Evolutionary conservation across 2,329 filamentous ascomycete species (phyloP), one percentile per base, ranked within the genome.

Genomic region (Aspergillus flavus): DNA sequence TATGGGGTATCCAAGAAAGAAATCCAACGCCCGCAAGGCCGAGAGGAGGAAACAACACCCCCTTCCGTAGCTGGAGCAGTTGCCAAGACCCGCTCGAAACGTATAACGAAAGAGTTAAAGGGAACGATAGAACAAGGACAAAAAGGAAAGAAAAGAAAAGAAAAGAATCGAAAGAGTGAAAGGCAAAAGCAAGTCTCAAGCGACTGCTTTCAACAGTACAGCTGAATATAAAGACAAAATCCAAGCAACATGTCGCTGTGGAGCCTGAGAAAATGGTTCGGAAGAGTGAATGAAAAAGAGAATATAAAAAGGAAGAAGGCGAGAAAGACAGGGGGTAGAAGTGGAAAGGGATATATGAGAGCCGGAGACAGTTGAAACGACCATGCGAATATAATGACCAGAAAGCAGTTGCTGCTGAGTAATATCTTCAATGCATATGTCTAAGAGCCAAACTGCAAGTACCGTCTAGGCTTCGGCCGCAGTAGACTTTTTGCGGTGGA

Each of bases 401-500:
- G 23, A 28, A 48, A 28, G 11, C 5, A 14, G 12, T 28, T 19
- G 45, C 23, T 19, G 12, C n/a, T 16, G 7, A 26, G 26, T 11
- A 6, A 16, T 5, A 23, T 32, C 30, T 1, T 21, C 30, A 36
- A 36, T 36, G 52, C 19, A 14, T 6, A 12, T 23, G 36, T 14
- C 11, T 21, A 55, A 55, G 48, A 59, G 16, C 26, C 11, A 46
- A 36, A n/a, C 9, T 53, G 21, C 21, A 34, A 43, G 26, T 57
- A 61, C 32, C 57, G 34, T 57, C 50, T 61, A 70, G 66, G 71
- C 63, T 66, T 76, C 74, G 16, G 71, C 62, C 7, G 67, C 68
- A 28, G 64, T 64, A 45, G 73, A 78, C 75, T 85, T 83, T 76
- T 87, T 88, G 67, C 85, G 82, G 66, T 89, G 85, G 77, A 94